Evolutionary conservation across 2,329 filamentous ascomycete species (phyloP), one percentile per base, ranked within the genome.

Genomic region (Aspergillus pseudoterreus): DNA sequence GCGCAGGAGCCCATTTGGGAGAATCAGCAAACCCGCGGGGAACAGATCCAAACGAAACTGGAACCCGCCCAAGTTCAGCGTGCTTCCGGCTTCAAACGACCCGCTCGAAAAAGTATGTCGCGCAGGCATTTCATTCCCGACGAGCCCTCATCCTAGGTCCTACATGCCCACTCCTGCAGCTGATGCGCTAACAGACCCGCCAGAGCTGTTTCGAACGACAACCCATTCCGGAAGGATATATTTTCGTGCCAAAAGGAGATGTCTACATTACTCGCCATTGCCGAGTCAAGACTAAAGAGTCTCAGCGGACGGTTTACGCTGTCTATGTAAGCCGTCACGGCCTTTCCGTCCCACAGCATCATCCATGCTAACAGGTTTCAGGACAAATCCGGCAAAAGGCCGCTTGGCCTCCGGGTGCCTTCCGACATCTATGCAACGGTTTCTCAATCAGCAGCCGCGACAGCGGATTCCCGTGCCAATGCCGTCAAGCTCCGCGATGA

Each of bases 361-460:
- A 45, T 53, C 44, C 21, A 9, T 36, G 22, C 41, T 57, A 42
- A 53, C 30, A 32, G 32, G 35, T n/a, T 15, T 11, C 47, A 69
- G 67, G 53, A 68, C 52, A 60, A 60, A 39, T 48, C 59, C 33
- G 66, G 62, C 30, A 70, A 67, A 50, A 60, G 54, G 27, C 59
- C 58, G 27, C 54, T 75, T 14, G 77, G 77, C 12, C 65, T 80
- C 17, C 72, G 75, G 36, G 69, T 77, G 3, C 76, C 75, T 0
- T 57, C 55, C 14, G 58, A 61, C 6, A 68, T 78, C 19, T 58
- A 76, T 49, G 49, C 59, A 6, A 54, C 64, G 8, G 75, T 79
- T 12, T 62, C 71, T 17, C 48, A 61, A 24, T 62, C 66, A 35
- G 73, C 75, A 0, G 64, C 68, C 5, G 62, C 64, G 22, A 79